A percentile compares a stretch with the other conserved stretches of the same genome.
Conservation (phyloP, 2,329 filamentous ascomycete species). For the Epichloe coenophiala region DNA sequence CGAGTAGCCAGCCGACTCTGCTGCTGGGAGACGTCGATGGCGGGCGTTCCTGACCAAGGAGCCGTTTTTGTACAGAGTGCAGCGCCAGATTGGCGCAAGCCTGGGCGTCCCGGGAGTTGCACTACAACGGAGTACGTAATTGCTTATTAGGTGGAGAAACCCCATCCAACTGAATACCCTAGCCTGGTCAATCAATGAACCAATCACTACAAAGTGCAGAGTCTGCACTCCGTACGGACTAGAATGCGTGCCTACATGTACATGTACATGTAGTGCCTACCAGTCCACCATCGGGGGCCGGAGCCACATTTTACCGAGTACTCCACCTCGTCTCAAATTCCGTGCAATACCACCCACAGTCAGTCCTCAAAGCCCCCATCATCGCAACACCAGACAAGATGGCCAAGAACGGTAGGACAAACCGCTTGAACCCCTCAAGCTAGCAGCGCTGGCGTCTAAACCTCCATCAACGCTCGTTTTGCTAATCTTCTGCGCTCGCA, state of each 20-base stretch:
- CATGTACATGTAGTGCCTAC: no score
- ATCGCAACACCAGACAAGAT: conserved; percentile 5
- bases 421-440: background rate
- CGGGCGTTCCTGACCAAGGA: no score
- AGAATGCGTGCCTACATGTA: no score
- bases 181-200: background rate
- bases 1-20: no score
- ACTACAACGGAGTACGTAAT: no score
- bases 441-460: background rate
- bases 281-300: conserved; percentile 3
- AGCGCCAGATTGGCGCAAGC: no score
- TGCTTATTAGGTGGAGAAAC: no score
- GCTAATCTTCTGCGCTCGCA: conserved; percentile 2
- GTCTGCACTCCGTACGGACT: no score
- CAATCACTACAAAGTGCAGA: background rate
- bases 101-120: no score
- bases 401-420: conserved; percentile 13
- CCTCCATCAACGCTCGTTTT: background rate
- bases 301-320: conserved; percentile 8
- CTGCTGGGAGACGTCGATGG: no score
- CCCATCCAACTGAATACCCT: no score
- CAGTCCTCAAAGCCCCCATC: background rate
- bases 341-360: background rate
- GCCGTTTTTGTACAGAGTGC: no score
- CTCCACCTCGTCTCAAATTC: background rate